phyloP scores from a whole-genome alignment of 306 rosid genomes.

The Boehmeria nivea region DNA sequence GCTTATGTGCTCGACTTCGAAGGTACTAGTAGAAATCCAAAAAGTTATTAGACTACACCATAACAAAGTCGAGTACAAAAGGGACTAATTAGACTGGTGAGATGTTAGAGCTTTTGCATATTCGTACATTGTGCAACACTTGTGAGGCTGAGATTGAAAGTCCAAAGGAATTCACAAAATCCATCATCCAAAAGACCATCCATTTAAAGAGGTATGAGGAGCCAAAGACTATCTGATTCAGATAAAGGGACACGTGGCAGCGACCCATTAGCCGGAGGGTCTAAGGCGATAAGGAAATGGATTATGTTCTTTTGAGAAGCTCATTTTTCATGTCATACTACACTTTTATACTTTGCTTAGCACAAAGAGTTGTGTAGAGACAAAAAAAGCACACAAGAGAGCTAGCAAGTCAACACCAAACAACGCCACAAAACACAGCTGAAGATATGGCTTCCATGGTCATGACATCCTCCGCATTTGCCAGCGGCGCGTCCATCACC shows the following conservation, averaged over 20 bases:
- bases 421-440: no score
- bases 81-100: no score
- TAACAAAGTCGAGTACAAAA: no score
- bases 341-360: constrained; percentile 16
- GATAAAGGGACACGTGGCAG: constrained; percentile 44
- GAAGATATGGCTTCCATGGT: constrained; percentile 51
- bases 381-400: neutral
- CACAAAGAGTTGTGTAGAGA: neutral
- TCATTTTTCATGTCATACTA: neutral
- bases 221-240: neutral
- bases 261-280: constrained; percentile 16
- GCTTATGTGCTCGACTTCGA: no score
- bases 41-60: no score
- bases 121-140: neutral
- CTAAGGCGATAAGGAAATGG: constrained; percentile 36
- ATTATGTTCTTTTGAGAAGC: constrained; percentile 17
- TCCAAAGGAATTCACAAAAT: neutral
- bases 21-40: no score
- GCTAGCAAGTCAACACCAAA: neutral
- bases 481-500: constrained; percentile 21
- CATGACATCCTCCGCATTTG: constrained; percentile 50
- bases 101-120: no score
- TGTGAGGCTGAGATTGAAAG: constrained; percentile 11
- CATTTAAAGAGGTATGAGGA: constrained; percentile 4
- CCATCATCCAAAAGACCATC: neutral